A percentile compares a stretch with the other conserved stretches of the same genome.
These are phyloP conservation scores for Suhomyces coccinellae DNA, from an alignment of 1,139 yeast genomes.

Conservation along the genomic window DNA sequence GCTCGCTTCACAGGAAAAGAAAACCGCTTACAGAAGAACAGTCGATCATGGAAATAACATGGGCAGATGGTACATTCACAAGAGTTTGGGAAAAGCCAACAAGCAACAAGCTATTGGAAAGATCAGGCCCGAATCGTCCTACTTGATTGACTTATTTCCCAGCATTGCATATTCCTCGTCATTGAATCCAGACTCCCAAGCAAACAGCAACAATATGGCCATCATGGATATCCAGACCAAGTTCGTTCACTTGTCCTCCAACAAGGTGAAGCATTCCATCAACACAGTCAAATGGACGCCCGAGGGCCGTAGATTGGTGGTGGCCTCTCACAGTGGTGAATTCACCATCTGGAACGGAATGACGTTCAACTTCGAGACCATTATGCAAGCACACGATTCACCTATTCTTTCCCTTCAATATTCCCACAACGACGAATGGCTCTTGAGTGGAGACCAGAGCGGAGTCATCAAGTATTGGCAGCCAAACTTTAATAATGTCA, in stretches of 20 bases:
- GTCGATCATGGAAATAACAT: slow-evolving; percentile 86
- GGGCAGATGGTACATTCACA: slow-evolving; percentile 67
- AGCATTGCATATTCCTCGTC: slow-evolving; percentile 56
- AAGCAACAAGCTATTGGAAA: slow-evolving; percentile 51
- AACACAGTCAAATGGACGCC: slow-evolving; percentile 96
- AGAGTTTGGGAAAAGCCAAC: slow-evolving; percentile 51
- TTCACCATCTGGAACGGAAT: slow-evolving; percentile 96
- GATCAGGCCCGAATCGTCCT: slow-evolving; percentile 77
- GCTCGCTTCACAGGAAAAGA: slow-evolving; percentile 46
- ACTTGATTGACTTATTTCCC: slow-evolving; percentile 71
- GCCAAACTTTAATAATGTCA: slow-evolving; percentile 94
- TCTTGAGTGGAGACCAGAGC: slow-evolving; percentile 88
- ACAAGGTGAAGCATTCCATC: slow-evolving; percentile 89
- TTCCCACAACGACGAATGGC: slow-evolving; percentile 93
- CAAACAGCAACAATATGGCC: slow-evolving; percentile 43
- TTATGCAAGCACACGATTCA: slow-evolving; percentile 97
- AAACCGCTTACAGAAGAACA: slow-evolving; percentile 72
- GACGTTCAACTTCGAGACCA: slow-evolving; percentile 93
- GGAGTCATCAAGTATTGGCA: slow-evolving; percentile 96
- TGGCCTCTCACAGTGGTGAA: slow-evolving; percentile 92
- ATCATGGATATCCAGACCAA: slow-evolving; percentile 68
- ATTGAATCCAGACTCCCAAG: slow-evolving; percentile 20
- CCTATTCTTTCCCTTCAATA: slow-evolving; percentile 80
- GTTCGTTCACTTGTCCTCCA: slow-evolving; percentile 87
- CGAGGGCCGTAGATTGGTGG: slow-evolving; percentile 86